Evolutionary conservation across 1,284 basidiomycete species (phyloP), one percentile per base, ranked within the genome.

Genomic region (Puccinia triticina): DNA sequence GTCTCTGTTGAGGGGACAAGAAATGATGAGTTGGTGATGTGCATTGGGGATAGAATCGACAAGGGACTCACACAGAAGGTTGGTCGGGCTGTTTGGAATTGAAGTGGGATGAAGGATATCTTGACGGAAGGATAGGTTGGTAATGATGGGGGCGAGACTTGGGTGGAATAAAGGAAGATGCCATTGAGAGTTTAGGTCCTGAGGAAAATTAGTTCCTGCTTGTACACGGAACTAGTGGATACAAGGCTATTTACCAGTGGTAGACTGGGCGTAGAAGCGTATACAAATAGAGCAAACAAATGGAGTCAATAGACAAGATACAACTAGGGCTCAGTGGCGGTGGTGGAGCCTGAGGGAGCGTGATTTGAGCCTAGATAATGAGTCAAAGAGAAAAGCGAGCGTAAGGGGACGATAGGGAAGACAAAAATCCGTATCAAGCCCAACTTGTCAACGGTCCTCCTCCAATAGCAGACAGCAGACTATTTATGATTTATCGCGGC

Each of bases 221-320:
- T 64, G 29, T 26, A 26, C 10, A 59, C 55, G 59, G 59, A 16
- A 64, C 59, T 64, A 64, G 59, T 64, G 59, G 59, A 29, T 64
- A 64, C 59, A 64, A 64, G 32, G 59, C 59, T 64, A 32, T 34
- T 64, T 64, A 12, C 59, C 59, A 64, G 32, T 64, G 59, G 59
- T 37, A 4, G 29, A 34, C 18, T 34, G 59, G 21, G 59, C 26
- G 59, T 34, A 34, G 59, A 16, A 64, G 37, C 29, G 59, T 64
- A 64, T 34, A 34, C 11, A n/a, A 64, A 37, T 16, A 18, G 11
- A 37, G 59, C 14, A 12, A 12, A 64, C 29, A 64, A 64, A 18
- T 64, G 59, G 14, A 64, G 59, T 64, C 59, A 64, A 64, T 11
- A 64, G 32, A 64, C 32, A 64, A 64, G 32, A 64, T 64, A 64